Percentiles rank a stretch among this genome's conserved stretches.
phyloP scores from a whole-genome alignment of 169 alveolate genomes.

The Plasmodium coatneyi region DNA sequence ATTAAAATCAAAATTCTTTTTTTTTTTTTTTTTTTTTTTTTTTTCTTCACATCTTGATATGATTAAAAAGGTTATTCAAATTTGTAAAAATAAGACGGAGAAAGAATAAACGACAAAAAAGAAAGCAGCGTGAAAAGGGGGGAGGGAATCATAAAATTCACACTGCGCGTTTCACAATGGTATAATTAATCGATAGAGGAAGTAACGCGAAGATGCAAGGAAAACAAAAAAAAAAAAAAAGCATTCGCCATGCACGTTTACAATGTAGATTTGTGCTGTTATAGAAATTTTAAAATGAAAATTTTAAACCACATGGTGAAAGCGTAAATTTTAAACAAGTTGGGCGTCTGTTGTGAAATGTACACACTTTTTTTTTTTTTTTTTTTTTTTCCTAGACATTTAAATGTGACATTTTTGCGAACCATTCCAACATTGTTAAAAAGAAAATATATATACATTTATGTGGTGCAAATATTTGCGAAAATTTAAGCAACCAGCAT shows the following conservation, averaged over 20 bases:
- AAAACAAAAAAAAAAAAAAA: constrained; percentile 7
- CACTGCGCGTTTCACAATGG: not conserved
- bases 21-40: constrained; percentile 3
- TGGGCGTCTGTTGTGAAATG: not conserved
- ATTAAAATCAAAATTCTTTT: constrained; percentile 27
- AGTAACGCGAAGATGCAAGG: not conserved
- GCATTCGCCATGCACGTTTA: not conserved
- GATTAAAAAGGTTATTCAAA: not conserved
- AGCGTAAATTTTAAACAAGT: not conserved
- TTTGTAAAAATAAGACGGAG: constrained; percentile 12
- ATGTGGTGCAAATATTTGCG: constrained; percentile 24
- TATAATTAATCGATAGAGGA: not conserved
- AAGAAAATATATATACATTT: not conserved
- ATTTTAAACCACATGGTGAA: constrained; percentile 7
- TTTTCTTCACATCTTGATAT: not conserved
- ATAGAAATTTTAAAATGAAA: constrained; percentile 19
- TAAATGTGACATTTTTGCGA: not conserved
- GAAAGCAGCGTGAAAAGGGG: not conserved
- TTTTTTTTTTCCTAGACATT: not conserved
- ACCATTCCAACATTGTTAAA: not conserved
- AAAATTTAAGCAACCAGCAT: not conserved
- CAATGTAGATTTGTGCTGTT: constrained; percentile 42
- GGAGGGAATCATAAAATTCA: not conserved
- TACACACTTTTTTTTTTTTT: constrained; percentile 29
- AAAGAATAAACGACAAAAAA: not conserved